phyloP scores from a whole-genome alignment of 345 rosid species.

The Eucalyptus albens region DNA sequence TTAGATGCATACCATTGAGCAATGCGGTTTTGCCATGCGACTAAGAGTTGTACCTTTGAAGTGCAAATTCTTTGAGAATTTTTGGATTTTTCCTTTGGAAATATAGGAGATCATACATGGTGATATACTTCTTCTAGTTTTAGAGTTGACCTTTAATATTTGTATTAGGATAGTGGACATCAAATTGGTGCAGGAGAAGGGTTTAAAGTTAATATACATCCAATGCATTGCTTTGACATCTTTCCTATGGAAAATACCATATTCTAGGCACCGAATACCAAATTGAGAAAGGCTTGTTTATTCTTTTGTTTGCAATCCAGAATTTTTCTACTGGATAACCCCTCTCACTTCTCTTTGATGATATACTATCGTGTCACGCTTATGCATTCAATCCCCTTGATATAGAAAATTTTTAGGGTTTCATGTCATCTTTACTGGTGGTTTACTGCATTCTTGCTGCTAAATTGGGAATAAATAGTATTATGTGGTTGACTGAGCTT shows the following conservation, averaged over 20 bases:
- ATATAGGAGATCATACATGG: background rate
- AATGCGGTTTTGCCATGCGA: background rate
- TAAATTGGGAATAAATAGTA: background rate
- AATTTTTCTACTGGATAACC: background rate
- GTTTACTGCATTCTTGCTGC: background rate
- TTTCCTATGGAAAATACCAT: background rate
- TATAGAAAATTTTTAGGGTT: background rate
- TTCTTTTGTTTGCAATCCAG: background rate
- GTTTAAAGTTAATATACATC: background rate
- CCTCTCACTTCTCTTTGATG: background rate
- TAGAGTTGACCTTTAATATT: background rate
- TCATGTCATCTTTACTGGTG: background rate
- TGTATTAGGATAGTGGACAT: background rate
- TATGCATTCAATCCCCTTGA: background rate
- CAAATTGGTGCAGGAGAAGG: background rate
- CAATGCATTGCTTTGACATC: background rate
- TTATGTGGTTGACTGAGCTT: background rate
- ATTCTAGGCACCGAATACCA: background rate
- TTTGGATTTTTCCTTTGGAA: background rate
- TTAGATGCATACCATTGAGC: background rate
- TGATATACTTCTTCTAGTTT: background rate
- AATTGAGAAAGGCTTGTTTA: background rate
- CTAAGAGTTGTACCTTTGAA: background rate
- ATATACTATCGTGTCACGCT: background rate
- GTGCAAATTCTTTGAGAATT: background rate